Conservation (phyloP, 2,329 filamentous ascomycete species). For the Zymoseptoria tritici region DNA sequence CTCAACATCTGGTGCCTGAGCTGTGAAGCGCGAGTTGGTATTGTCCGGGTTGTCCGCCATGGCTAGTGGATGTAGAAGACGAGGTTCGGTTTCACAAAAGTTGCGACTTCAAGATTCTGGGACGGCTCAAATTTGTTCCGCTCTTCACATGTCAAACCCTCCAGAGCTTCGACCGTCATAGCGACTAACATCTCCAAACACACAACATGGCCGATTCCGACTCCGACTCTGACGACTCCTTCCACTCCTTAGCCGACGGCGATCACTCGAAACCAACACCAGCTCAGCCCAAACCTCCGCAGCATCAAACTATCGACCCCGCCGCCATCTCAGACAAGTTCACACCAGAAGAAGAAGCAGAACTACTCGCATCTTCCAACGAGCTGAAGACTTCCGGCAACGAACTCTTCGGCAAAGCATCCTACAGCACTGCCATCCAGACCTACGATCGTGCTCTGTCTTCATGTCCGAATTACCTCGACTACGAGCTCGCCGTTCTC, state of each 20-base stretch:
- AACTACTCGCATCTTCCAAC: slow-evolving; percentile 64
- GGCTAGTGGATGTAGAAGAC: neutral
- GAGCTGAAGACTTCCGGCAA: slow-evolving; percentile 71
- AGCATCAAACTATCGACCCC: slow-evolving; percentile 8
- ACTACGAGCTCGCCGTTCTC: slow-evolving; percentile 81
- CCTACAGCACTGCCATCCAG: slow-evolving; percentile 70
- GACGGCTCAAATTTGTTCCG: neutral
- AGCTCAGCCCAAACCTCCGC: neutral
- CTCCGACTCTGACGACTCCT: slow-evolving; percentile 27
- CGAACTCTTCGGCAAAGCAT: slow-evolving; percentile 62
- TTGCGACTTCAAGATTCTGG: neutral
- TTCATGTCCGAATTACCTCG: slow-evolving; percentile 73
- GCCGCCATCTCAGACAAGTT: slow-evolving; percentile 25
- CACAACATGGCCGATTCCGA: slow-evolving; percentile 12
- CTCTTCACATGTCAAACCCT: neutral
- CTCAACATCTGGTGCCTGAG: slow-evolving; percentile 68
- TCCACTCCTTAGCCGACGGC: slow-evolving; percentile 26
- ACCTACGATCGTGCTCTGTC: slow-evolving; percentile 75
- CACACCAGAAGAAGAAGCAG: slow-evolving; percentile 39
- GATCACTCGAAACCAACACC: slow-evolving; percentile 7
- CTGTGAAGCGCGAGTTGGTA: slow-evolving; percentile 54
- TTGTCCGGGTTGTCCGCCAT: slow-evolving; percentile 16
- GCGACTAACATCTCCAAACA: neutral
- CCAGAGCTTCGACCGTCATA: neutral
- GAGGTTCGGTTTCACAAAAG: neutral